Percentiles rank a stretch among this genome's conserved stretches.
Conservation (phyloP, 1,284 basidiomycete species). For the Papiliotrema nemorosa region DNA sequence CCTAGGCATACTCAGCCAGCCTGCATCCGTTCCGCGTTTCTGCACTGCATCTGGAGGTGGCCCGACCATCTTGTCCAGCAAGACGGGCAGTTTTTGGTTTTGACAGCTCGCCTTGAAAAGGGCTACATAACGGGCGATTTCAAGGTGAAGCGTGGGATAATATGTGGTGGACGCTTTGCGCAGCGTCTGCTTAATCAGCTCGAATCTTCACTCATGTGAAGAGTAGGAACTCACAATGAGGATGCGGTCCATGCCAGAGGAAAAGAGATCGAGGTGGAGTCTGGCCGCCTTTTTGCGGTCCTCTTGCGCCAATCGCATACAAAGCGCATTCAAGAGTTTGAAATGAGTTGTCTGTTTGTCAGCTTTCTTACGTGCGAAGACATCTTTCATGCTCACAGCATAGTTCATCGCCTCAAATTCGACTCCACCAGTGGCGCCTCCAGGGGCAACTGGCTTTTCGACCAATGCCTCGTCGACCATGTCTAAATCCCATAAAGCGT, state of each 20-base stretch:
- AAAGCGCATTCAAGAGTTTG: constrained; percentile 73
- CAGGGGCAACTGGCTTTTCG: constrained; percentile 88
- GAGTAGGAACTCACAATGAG: constrained; percentile 39
- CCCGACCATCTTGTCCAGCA: constrained; percentile 45
- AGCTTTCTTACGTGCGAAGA: not conserved
- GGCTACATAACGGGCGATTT: constrained; percentile 77
- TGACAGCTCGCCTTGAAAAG: constrained; percentile 51
- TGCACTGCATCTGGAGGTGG: constrained; percentile 38
- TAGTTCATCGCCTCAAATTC: constrained; percentile 97
- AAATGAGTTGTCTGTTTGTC: constrained; percentile 71
- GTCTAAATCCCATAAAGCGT: constrained; percentile 77
- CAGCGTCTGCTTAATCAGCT: constrained; percentile 61
- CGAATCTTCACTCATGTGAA: not conserved
- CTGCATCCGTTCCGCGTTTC: not conserved
- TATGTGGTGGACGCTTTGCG: constrained; percentile 89
- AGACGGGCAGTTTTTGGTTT: constrained; percentile 35
- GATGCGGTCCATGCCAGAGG: constrained; percentile 72
- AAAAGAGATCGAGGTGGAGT: constrained; percentile 79
- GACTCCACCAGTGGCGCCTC: constrained; percentile 97
- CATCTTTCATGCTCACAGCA: constrained; percentile 58
- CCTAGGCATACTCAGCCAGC: constrained; percentile 2
- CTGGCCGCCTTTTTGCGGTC: constrained; percentile 63
- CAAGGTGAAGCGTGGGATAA: constrained; percentile 87
- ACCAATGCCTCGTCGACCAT: constrained; percentile 79
- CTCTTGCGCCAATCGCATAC: constrained; percentile 61